Evolutionary conservation across 257 asterid species (phyloP).

Genomic region (Haberlea rhodopensis): DNA sequence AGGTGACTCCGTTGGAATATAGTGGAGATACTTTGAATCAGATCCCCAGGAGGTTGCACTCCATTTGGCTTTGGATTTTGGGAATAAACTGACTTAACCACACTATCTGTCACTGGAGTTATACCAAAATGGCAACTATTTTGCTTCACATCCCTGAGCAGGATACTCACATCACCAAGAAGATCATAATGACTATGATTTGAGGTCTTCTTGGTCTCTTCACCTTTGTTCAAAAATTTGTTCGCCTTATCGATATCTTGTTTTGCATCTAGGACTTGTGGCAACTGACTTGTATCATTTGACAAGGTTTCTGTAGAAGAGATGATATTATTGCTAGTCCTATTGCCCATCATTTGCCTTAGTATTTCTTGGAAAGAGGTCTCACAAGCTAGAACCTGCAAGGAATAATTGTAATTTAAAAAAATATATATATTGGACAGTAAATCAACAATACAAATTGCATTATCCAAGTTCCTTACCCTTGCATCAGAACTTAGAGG

Average conservation of each 20-base stretch:
- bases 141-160: slow-evolving; percentile 71
- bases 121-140: slow-evolving; percentile 37
- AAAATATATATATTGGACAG: slow-evolving; percentile 18
- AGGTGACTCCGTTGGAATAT: slow-evolving; percentile 72
- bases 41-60: slow-evolving; percentile 72
- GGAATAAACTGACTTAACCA: slow-evolving; percentile 36
- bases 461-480: slow-evolving; percentile 47
- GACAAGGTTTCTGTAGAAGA: slow-evolving; percentile 34
- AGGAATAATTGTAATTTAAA: slow-evolving; percentile 25
- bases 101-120: slow-evolving; percentile 47
- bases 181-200: slow-evolving; percentile 66
- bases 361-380: slow-evolving; percentile 85
- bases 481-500: slow-evolving; percentile 89
- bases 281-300: slow-evolving; percentile 31
- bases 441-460: slow-evolving; percentile 17
- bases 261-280: slow-evolving; percentile 35
- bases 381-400: slow-evolving; percentile 92
- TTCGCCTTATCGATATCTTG: slow-evolving; percentile 31
- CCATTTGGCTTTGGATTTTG: slow-evolving; percentile 46
- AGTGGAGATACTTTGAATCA: slow-evolving; percentile 67
- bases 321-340: slow-evolving; percentile 35
- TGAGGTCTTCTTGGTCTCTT: slow-evolving; percentile 47
- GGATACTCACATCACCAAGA: slow-evolving; percentile 66
- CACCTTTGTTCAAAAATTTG: slow-evolving; percentile 36
- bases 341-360: slow-evolving; percentile 78